These are phyloP conservation scores for Immersiella caudata DNA, from an alignment of 495 filamentous ascomycete species.

Conservation along the genomic window DNA sequence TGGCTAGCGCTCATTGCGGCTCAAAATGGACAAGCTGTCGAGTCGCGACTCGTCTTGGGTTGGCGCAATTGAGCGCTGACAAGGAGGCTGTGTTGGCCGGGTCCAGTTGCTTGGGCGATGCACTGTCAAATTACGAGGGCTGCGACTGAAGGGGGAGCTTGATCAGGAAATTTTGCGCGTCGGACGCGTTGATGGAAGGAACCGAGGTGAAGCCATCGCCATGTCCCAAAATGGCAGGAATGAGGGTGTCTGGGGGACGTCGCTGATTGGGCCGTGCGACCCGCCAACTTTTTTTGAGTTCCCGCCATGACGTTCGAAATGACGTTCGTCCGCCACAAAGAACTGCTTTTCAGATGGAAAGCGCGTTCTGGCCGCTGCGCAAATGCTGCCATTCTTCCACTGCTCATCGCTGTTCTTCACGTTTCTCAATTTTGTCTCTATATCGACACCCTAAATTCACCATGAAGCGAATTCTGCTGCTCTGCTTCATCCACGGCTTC, in stretches of 20 bases:
- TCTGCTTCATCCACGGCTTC: slow-evolving; percentile 94
- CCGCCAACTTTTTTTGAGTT: background rate
- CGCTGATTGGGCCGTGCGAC: slow-evolving; percentile 9
- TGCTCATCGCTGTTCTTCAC: background rate
- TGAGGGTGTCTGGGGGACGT: background rate
- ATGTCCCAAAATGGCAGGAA: slow-evolving; percentile 3
- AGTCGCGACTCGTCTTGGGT: too few relatives aligned
- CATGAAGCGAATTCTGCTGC: slow-evolving; percentile 74
- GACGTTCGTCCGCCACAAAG: slow-evolving; percentile 18
- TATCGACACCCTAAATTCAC: background rate
- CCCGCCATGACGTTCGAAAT: slow-evolving; percentile 24
- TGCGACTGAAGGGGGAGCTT: background rate
- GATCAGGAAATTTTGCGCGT: background rate
- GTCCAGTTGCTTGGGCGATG: too few relatives aligned
- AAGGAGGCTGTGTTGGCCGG: too few relatives aligned
- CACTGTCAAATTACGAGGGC: background rate
- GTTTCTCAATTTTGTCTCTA: background rate
- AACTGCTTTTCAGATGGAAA: background rate
- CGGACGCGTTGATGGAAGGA: background rate
- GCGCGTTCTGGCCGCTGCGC: background rate
- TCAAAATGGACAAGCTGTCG: too few relatives aligned
- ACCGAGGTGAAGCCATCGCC: slow-evolving; percentile 19
- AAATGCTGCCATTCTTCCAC: background rate
- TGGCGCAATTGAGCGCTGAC: too few relatives aligned
- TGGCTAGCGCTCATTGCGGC: too few relatives aligned